Base-by-base conservation (phyloP, 2,329 filamentous ascomycete genomes). In the Pseudogymnoascus sp. region DNA sequence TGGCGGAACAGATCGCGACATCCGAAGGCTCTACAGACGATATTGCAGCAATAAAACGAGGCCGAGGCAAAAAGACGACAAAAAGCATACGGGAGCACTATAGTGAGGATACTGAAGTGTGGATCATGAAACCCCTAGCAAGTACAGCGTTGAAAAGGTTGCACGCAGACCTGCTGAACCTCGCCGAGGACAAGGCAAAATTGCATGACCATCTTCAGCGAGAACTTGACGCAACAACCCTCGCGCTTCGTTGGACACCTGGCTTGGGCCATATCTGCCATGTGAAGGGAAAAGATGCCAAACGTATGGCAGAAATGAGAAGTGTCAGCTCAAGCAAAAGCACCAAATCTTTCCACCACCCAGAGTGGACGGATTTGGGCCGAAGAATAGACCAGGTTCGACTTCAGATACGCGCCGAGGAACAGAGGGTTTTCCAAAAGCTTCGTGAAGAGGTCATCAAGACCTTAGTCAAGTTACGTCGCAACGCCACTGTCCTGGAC, bases 221-320 rank as follows among this genome's bases (percentile, higher is more conserved):
- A 11, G 79, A 83, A 4, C 80, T 93, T 47, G 75, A 76, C 64
- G 85, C 86, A 10, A 75, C 84, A 5, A 87, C 82, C 64, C 81
- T 97, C 47, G 89, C 86, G 0, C 82, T 99, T 19, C 90, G 88
- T 70, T 97, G 92, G 89, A 91, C 88, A 1, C 89, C 93, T 0
- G 88, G 87, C 13, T 82, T 96, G 1, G 93, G 95, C 8, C 91
- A 99, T 74, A 90, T 96, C 71, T 93, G 90, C 69, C 93, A 97
- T 73, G 83, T 97, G 69, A 95, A 88, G 75, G 91, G 91, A 35
- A 93, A 89, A 73, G 89, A 95, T 70, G 78, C 83, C 8, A 69
- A 65, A 17, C 65, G 69, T 4, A 67, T 76, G 21, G 69, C 72
- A 72, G 78, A 73, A 10, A 68, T 75, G 21, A 77, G 77, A n/a